Evolutionary conservation across 257 asterid species (phyloP).

Genomic region (Paraleonurus japonicus): DNA sequence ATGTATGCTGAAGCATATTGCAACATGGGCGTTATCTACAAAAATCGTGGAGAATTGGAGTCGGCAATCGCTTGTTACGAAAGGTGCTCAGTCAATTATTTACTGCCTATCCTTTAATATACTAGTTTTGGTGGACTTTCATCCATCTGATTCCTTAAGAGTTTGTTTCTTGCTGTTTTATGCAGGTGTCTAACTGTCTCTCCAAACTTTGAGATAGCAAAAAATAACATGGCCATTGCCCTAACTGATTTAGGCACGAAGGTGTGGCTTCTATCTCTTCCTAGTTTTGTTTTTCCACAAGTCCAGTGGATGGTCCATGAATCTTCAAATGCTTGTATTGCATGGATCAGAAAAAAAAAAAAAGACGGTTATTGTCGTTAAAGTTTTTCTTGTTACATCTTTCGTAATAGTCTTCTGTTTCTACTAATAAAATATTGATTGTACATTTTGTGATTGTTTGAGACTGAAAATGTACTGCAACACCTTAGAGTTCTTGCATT

Average conservation of each 20-base stretch:
- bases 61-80: conserved; percentile 95
- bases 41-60: conserved; percentile 96
- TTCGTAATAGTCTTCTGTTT: conserved; percentile 10
- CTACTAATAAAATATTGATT: not conserved
- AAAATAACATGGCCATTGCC: conserved; percentile 99
- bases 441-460: conserved; percentile 13
- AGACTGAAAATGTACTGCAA: conserved; percentile 3
- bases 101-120: conserved; percentile 8
- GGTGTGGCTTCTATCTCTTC: conserved; percentile 38
- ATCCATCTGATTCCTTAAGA: conserved; percentile 26
- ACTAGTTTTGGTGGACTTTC: conserved; percentile 16
- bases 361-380: not conserved
- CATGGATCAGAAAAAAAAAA: not conserved
- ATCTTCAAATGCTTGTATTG: not conserved
- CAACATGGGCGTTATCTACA: conserved; percentile 97
- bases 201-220: conserved; percentile 98
- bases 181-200: conserved; percentile 94
- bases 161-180: conserved; percentile 18
- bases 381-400: not conserved
- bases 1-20: conserved; percentile 99
- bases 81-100: conserved; percentile 49
- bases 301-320: conserved; percentile 2
- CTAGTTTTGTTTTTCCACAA: conserved; percentile 17
- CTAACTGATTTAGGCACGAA: conserved; percentile 98
- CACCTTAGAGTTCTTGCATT: conserved; percentile 13